Base-by-base conservation (phyloP, 2,329 filamentous ascomycete genomes). In the Exserohilum rostratum region DNA sequence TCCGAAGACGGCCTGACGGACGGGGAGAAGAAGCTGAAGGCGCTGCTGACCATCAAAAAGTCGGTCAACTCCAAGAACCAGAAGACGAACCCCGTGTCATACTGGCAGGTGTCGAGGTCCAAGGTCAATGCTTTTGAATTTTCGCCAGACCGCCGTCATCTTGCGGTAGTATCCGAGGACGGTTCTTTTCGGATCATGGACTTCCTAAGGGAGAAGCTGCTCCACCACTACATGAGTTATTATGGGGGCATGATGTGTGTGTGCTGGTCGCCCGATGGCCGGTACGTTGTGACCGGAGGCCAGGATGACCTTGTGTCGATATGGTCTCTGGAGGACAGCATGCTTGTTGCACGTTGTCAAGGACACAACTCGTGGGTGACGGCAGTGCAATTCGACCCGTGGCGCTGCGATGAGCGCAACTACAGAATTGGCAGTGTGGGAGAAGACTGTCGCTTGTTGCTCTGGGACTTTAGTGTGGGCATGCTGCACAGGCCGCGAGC, bases 391-490 rank as follows among this genome's bases (percentile, higher is more conserved):
- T 99, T 98, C 73, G 95, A 99, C 73, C 92, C 92, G 0, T 99
- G 95, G 95, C 85, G 93, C 60, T 99, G 95, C 70, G 95, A 99
- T 70, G 91, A 96, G 71, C 87, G 90, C 65, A 98, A 91, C 67
- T 99, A 99, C 76, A 86, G 95, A 1, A 96, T 99, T 68, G 95
- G 95, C 27, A 96, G 91, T 67, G 93, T 99, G 0, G 95, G 93
- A 12, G 93, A 98, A 72, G 95, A 99, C 73, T 91, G 93, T 66
- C 84, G 92, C 53, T 80, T 99, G 15, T 85, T 96, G 55, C 80
- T 99, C 11, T 99, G 95, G 95, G 95, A 99, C 78, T 99, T 99
- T 73, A 96, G 89, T 62, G 91, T 96, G 37, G 92, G 92, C 65
- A 98, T 98, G 93, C 82, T 99, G 66, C 90, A 96, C 75, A 85